phyloP scores from a whole-genome alignment of 2,329 filamentous ascomycete genomes.

The Bisporella sp. region DNA sequence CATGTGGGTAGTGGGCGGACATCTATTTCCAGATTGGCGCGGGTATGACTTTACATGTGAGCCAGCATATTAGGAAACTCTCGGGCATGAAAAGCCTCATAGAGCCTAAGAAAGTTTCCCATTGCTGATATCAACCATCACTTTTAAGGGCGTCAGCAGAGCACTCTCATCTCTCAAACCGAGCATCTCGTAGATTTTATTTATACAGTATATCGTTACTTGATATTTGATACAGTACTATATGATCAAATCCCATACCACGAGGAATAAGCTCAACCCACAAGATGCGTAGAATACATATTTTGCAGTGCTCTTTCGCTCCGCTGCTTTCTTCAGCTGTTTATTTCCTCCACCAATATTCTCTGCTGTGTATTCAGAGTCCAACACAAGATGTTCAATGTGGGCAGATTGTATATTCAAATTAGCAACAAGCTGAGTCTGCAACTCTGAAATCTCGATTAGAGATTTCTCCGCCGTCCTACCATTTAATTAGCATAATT shows the following conservation, averaged over 20 bases:
- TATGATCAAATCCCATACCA: slow-evolving; percentile 71
- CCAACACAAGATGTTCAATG: slow-evolving; percentile 80
- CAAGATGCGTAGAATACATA: slow-evolving; percentile 77
- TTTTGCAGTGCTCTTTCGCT: slow-evolving; percentile 64
- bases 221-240: slow-evolving; percentile 16
- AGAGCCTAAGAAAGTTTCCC: too few relatives aligned
- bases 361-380: slow-evolving; percentile 73
- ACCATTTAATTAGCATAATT: slow-evolving; percentile 11
- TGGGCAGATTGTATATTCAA: slow-evolving; percentile 79
- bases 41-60: too few relatives aligned
- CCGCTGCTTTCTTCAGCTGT: slow-evolving; percentile 77
- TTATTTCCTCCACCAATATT: slow-evolving; percentile 88
- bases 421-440: slow-evolving; percentile 81
- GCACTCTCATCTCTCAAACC: too few relatives aligned
- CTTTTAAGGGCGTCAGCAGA: too few relatives aligned
- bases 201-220: too few relatives aligned
- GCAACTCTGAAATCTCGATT: slow-evolving; percentile 85
- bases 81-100: too few relatives aligned
- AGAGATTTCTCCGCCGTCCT: slow-evolving; percentile 87
- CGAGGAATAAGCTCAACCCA: slow-evolving; percentile 65
- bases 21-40: too few relatives aligned
- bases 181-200: too few relatives aligned
- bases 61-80: too few relatives aligned
- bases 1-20: too few relatives aligned
- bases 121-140: too few relatives aligned